phyloP scores from a whole-genome alignment of 495 filamentous ascomycete species.

The Aspergillus diversus region DNA sequence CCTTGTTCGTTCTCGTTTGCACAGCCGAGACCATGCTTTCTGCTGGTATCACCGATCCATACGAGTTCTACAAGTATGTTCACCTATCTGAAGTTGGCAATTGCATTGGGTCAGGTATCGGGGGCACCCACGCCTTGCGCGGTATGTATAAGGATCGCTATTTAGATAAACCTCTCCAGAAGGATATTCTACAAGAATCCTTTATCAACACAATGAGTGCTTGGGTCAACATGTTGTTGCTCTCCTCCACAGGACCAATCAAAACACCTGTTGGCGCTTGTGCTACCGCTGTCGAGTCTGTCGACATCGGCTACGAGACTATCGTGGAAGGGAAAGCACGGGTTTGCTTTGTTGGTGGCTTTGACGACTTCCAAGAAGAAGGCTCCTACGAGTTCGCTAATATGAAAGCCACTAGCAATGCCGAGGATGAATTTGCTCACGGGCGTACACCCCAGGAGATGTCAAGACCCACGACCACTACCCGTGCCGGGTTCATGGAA shows the following conservation, averaged over 20 bases:
- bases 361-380: constrained; percentile 99
- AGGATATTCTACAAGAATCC: constrained; percentile 98
- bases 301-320: constrained; percentile 97
- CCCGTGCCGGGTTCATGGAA: constrained; percentile 98
- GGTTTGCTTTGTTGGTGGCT: constrained; percentile 96
- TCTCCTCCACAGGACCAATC: constrained; percentile 97
- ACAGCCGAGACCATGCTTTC: constrained; percentile 88
- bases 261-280: constrained; percentile 98
- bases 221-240: constrained; percentile 98
- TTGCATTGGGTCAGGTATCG: constrained; percentile 96
- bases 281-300: constrained; percentile 94
- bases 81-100: constrained; percentile 98
- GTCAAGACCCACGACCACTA: constrained; percentile 96
- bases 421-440: constrained; percentile 92
- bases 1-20: constrained; percentile 90
- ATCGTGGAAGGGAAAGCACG: constrained; percentile 97
- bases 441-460: constrained; percentile 96
- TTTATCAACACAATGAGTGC: constrained; percentile 99
- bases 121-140: constrained; percentile 86
- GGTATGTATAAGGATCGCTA: constrained; percentile 99
- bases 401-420: constrained; percentile 99
- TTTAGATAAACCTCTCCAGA: constrained; percentile 96
- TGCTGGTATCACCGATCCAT: constrained; percentile 97
- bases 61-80: constrained; percentile 99
- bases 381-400: constrained; percentile 99